Evolutionary conservation across 2,329 filamentous ascomycete genomes (phyloP), one percentile per base, ranked within the genome.

Genomic region (Stachybotrys elegans): DNA sequence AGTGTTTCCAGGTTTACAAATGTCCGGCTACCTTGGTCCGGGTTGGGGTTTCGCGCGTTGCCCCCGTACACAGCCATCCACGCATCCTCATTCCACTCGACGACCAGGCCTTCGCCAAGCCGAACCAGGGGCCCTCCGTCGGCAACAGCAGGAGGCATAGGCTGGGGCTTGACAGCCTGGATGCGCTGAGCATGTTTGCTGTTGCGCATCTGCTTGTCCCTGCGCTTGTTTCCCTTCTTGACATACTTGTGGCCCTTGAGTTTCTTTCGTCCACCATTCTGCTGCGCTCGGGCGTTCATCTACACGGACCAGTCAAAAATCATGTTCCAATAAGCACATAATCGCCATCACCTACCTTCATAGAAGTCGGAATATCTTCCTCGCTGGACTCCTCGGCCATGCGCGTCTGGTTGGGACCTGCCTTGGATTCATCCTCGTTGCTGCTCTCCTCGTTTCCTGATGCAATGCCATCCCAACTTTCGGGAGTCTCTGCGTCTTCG

Each of bases 101-200:
- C 78, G 6, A 97, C 73, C 39, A 98, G 81, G 20, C 81, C 88
- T 63, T 98, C 93, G 41, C 87, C 85, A 21, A 92, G 77, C 27
- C 86, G 81, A 51, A 97, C 77, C 32, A 95, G 69, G 1, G 85
- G 81, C 4, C 79, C 79, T 14, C 77, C 73, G 50, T 70, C 67
- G 9, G 65, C 61, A 22, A 67, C 57, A 21, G 65, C 65, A 7
- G 64, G 62, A 17, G 66, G 64, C 44, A 59, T 61, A 6, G 63
- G 65, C 47, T 65, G 62, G 20, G 62, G 59, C 42, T 67, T 57
- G 29, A 66, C 53, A 5, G 48, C 39, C 16, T 53, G 43, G 5
- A 51, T 47, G 25, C 63, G 59, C 42, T 66, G 66, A 6, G 61
- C 55, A 25, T 69, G 61, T 52, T 73, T 72, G 20, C 61, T 62